Evolutionary conservation across 345 rosid genomes (phyloP).

Genomic region (Geranium rotundifolium): DNA sequence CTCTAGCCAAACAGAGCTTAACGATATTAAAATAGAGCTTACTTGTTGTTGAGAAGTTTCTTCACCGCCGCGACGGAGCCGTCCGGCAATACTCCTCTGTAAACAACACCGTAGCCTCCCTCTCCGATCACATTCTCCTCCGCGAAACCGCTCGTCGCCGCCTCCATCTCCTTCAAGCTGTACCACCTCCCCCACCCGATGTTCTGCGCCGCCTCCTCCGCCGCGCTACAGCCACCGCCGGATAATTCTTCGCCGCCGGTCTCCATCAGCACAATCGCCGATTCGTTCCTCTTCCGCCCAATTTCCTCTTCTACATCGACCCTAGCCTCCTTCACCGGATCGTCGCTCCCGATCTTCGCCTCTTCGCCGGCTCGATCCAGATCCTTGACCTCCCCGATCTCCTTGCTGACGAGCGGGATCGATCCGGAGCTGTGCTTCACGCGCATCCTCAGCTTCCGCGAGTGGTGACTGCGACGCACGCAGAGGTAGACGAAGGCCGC

Average conservation of each 20-base stretch:
- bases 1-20: too few relatives aligned
- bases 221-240: conserved; percentile 9
- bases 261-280: background rate
- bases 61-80: conserved; percentile 86
- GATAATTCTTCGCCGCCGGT: conserved; percentile 29
- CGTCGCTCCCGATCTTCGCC: conserved; percentile 20
- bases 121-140: conserved; percentile 83
- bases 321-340: conserved; percentile 10
- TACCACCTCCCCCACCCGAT: conserved; percentile 96
- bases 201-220: conserved; percentile 34
- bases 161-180: conserved; percentile 66
- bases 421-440: conserved; percentile 63
- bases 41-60: conserved; percentile 89
- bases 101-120: conserved; percentile 93
- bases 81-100: conserved; percentile 55
- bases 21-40: conserved; percentile 12
- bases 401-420: conserved; percentile 65
- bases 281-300: conserved; percentile 6
- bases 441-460: conserved; percentile 43
- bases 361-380: conserved; percentile 22
- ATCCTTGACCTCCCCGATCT: conserved; percentile 54
- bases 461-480: conserved; percentile 29
- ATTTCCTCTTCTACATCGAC: conserved; percentile 11
- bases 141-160: conserved; percentile 68
- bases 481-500: conserved; percentile 42